Base-by-base conservation (phyloP, 768 basidiomycete genomes). In the Myochromella boudieri region DNA sequence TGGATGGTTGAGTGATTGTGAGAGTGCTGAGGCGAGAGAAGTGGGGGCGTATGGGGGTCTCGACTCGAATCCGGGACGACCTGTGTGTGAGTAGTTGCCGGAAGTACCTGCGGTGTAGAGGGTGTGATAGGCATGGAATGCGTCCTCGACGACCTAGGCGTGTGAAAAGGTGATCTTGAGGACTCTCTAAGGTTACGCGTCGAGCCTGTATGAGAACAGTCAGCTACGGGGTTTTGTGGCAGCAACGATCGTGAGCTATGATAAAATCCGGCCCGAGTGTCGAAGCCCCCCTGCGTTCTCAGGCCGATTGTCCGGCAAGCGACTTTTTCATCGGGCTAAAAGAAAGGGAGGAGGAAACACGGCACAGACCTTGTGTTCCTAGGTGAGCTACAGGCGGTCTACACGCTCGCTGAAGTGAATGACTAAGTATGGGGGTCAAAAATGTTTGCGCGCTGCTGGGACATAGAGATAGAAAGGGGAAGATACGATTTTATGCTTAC, bases 111-210 rank as follows among this genome's bases (percentile, higher is more conserved):
- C 59, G 76, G 68, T 39, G 81, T 72, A 17, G 72, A 69, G 20
- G 84, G 81, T 4, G 81, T 79, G 59, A 80, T 66, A 47, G 84
- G 80, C 70, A 85, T 72, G 0, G 84, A 82, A 52, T 80, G 77
- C 1, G 80, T 58, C 56, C 85, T 85, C 18, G 72, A 56, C 8
- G 80, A 68, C 28, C 85, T 72, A 64, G 82, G 68, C 67, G 77
- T 65, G 38, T 69, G 64, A 20, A 74, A 66, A 21, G 78, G 76
- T 6, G 77, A 77, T 54, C 70, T 71, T 21, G 77, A 81, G 39
- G 72, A 64, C 48, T 81, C 77, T 51, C 77, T 65, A 31, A 74
- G 56, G 56, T 61, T 68, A 52, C 70, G 74, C 55, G 74, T 68
- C 24, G 69, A 52, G 26, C 66, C 75, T 76, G 53, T 22, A 53